Evolutionary conservation across 257 asterid genomes (phyloP).

Genomic region (Schizonepeta tenuifolia): DNA sequence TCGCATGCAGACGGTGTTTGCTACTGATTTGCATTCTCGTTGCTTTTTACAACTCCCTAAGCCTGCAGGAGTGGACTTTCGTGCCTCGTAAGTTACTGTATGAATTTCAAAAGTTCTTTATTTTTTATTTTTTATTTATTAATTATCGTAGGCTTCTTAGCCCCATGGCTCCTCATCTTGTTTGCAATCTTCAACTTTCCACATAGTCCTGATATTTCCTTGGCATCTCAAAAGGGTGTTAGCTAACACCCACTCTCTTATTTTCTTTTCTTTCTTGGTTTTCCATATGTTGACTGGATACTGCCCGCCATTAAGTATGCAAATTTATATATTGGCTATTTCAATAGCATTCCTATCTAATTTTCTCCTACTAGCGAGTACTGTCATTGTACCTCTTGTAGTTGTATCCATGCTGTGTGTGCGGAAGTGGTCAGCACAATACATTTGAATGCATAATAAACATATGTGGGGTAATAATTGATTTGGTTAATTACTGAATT

Average conservation of each 20-base stretch:
- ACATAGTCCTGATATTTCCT: neutral
- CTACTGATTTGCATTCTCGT: constrained; percentile 92
- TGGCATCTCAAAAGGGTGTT: neutral
- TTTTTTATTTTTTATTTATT: too few species aligned
- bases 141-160: neutral
- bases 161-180: constrained; percentile 2
- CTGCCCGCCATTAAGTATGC: neutral
- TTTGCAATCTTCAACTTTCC: neutral
- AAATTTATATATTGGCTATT: neutral
- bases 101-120: constrained; percentile 22
- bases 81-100: constrained; percentile 84
- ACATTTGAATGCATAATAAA: neutral
- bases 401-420: neutral
- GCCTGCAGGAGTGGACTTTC: constrained; percentile 96
- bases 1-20: constrained; percentile 77
- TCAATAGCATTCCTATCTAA: neutral
- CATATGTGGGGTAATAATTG: neutral
- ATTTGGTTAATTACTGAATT: constrained; percentile 8
- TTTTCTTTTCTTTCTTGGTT: neutral
- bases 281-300: constrained; percentile 10
- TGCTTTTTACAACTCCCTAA: constrained; percentile 79
- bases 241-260: neutral
- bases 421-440: neutral
- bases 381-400: neutral
- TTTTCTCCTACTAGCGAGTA: neutral